Base-by-base conservation (phyloP, 805 yeast genomes). In the Starmerella sirachaensis region DNA sequence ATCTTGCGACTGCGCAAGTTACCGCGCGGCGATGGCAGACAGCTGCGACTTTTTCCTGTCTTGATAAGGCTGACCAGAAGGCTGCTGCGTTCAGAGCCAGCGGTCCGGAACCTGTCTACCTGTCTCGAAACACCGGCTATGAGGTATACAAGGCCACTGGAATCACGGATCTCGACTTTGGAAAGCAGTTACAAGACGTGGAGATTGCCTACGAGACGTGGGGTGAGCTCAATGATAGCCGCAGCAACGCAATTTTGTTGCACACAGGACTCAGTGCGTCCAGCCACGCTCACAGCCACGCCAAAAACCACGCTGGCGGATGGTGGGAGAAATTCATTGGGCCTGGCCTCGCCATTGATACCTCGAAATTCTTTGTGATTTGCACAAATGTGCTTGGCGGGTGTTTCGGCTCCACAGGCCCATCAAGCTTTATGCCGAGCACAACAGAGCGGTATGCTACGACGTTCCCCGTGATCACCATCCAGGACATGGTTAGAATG, bases 311-410 rank as follows among this genome's bases (percentile, higher is more conserved):
- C 5, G 70, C 71, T 44, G 73, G 75, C 5, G 96, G 96, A 12
- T 86, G 96, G 96, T 86, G 96, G 96, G 95, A 86, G 54, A 69
- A 74, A 41, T 85, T 85, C 59, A 83, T 86, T 36, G 96, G 96
- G 0, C 82, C 94, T 1, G 85, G 77, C 1, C 50, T 56, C 5
- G 74, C 79, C 45, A 56, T 86, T 36, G 96, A 86, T 54, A 85
- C 96, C 1, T 60, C 78, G 51, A 78, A 76, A 56, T 83, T 69
- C 59, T 83, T 83, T 55, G 72, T 86, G 5, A 72, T 86, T 6
- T 86, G 96, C 60, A 81, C 95, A 1, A 86, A 86, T 55, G 94
- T 84, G 5, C 65, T 86, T 29, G 96, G 95, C 5, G 94, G 96
- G 1, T 86, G 96, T 58, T 86, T 78, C 57, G 96, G 96, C 3